A percentile compares a stretch with the other conserved stretches of the same genome.
Evolutionary conservation across 177 flowering plant genomes (phyloP).

Genomic region (Vitis hybrid): DNA sequence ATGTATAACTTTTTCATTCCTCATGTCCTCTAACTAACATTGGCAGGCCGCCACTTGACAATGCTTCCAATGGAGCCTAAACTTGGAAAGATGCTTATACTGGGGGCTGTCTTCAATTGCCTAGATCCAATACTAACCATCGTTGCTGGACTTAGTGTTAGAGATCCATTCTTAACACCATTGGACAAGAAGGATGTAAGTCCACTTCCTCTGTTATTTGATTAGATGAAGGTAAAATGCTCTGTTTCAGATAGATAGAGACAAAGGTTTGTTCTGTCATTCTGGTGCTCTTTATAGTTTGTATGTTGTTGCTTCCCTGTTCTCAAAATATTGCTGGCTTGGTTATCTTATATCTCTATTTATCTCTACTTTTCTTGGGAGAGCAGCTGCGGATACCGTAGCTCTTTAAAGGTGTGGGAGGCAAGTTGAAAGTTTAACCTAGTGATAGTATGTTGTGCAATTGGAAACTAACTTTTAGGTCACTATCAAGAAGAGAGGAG

Average conservation of each 20-base stretch:
- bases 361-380: too few relatives aligned
- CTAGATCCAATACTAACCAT: slow-evolving; percentile 82
- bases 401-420: too few relatives aligned
- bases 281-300: background rate
- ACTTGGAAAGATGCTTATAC: slow-evolving; percentile 93
- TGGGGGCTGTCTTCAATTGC: slow-evolving; percentile 86
- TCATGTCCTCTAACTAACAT: background rate
- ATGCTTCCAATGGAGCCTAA: slow-evolving; percentile 98
- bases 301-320: background rate
- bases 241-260: background rate
- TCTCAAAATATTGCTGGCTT: background rate
- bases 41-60: slow-evolving; percentile 76
- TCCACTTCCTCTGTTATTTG: slow-evolving; percentile 5
- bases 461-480: too few relatives aligned
- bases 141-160: slow-evolving; percentile 90
- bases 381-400: too few relatives aligned
- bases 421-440: too few relatives aligned
- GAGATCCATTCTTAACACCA: slow-evolving; percentile 90
- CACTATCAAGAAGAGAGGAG: too few relatives aligned
- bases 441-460: too few relatives aligned
- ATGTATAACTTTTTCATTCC: too few relatives aligned
- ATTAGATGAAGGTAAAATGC: background rate
- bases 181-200: slow-evolving; percentile 94
- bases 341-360: too few relatives aligned
- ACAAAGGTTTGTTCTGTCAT: slow-evolving; percentile 1